These are phyloP conservation scores for Aspergillus fijiensis DNA, from an alignment of 2,329 filamentous ascomycete species.

Conservation along the genomic window DNA sequence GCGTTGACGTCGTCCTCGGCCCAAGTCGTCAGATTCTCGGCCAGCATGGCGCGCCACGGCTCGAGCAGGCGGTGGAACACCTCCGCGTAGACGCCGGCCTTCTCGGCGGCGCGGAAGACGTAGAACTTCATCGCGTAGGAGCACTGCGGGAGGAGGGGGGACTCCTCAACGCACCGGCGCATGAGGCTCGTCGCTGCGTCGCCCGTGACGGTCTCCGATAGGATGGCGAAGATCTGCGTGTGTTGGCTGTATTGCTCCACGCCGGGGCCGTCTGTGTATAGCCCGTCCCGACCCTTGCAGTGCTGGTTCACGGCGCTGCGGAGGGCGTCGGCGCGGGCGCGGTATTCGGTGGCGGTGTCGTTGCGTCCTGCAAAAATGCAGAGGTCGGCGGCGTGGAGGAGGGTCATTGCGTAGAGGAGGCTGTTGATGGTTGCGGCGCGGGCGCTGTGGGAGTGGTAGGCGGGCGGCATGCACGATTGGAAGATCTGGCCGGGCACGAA, in stretches of 20 bases:
- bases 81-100: constrained; percentile 3
- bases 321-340: not conserved
- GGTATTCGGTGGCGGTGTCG: constrained; percentile 3
- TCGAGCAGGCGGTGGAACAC: not conserved
- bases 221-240: constrained; percentile 8
- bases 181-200: not conserved
- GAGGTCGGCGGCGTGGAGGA: constrained; percentile 5
- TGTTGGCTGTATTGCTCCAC: constrained; percentile 9
- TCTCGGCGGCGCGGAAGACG: constrained; percentile 5
- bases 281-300: not conserved
- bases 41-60: constrained; percentile 10
- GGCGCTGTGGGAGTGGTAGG: not conserved
- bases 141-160: not conserved
- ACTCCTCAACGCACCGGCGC: not conserved
- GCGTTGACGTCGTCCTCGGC: constrained; percentile 10
- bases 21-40: constrained; percentile 10
- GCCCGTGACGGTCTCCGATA: not conserved
- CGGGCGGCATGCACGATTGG: constrained; percentile 1
- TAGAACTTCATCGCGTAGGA: constrained; percentile 13
- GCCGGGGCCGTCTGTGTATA: constrained; percentile 5
- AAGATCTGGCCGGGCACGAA: not conserved
- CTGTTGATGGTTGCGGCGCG: not conserved
- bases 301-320: not conserved
- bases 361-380: not conserved
- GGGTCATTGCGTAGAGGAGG: constrained; percentile 6